phyloP scores from a whole-genome alignment of 116 monocot genomes.

The Zostera marina region DNA sequence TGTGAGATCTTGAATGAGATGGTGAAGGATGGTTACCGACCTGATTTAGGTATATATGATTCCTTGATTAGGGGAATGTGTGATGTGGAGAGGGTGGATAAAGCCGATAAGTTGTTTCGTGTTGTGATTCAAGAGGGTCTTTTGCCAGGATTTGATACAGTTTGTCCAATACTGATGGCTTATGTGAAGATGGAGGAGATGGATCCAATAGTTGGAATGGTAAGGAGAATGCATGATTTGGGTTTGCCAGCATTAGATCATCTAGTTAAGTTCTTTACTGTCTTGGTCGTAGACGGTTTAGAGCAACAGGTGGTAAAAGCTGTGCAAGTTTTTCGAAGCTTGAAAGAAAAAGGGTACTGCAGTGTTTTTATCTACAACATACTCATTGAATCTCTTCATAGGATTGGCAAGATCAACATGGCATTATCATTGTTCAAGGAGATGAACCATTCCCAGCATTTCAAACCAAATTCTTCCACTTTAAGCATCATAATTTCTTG shows the following conservation, averaged over 20 bases:
- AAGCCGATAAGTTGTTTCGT: slow-evolving; percentile 45
- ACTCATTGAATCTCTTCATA: slow-evolving; percentile 49
- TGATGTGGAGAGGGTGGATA: slow-evolving; percentile 32
- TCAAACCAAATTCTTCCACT: slow-evolving; percentile 42
- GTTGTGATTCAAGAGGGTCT: slow-evolving; percentile 45
- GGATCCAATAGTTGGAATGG: slow-evolving; percentile 30
- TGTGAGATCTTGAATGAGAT: slow-evolving; percentile 65
- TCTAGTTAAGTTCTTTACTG: slow-evolving; percentile 36
- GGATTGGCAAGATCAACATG: slow-evolving; percentile 26
- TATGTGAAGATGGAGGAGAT: slow-evolving; percentile 33
- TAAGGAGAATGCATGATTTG: slow-evolving; percentile 21
- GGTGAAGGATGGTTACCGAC: slow-evolving; percentile 51
- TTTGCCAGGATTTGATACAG: slow-evolving; percentile 27
- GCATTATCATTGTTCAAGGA: slow-evolving; percentile 53
- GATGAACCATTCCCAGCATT: slow-evolving; percentile 27
- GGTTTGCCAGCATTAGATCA: slow-evolving; percentile 38
- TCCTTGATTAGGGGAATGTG: slow-evolving; percentile 57
- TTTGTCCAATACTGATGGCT: slow-evolving; percentile 39
- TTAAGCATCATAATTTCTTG: slow-evolving; percentile 64
- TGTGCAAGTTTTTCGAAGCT: slow-evolving; percentile 38
- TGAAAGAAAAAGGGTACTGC: slow-evolving; percentile 42
- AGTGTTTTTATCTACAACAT: slow-evolving; percentile 61
- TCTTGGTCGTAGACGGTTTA: slow-evolving; percentile 8
- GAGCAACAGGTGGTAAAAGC: slow-evolving; percentile 30
- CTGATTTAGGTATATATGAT: slow-evolving; percentile 57